Conservation (phyloP, 2,329 filamentous ascomycete genomes). For the Proliferodiscus dingleyae region DNA sequence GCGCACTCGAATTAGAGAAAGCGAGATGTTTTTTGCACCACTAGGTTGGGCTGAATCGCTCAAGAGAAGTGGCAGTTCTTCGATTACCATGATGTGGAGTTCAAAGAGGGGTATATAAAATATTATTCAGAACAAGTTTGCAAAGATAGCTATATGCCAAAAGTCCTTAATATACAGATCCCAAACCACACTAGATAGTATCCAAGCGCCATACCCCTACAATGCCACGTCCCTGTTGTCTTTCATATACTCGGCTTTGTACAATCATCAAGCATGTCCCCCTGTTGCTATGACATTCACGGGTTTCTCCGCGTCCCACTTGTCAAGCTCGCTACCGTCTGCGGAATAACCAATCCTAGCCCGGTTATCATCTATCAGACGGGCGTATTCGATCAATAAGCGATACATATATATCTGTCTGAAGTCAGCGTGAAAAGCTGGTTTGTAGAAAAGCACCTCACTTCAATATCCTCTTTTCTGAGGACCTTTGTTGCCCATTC, state of each 20-base stretch:
- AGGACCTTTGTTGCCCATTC: conserved; percentile 69
- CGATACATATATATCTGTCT: conserved; percentile 55
- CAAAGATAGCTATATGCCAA: too few species aligned
- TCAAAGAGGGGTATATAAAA: background rate
- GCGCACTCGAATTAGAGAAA: too few species aligned
- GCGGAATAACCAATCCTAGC: conserved; percentile 32
- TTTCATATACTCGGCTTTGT: background rate
- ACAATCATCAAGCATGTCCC: conserved; percentile 13
- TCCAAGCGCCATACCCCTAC: conserved; percentile 6
- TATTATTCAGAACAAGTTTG: too few species aligned
- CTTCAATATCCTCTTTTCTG: conserved; percentile 67
- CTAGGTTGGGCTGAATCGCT: too few species aligned
- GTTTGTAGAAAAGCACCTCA: conserved; percentile 41
- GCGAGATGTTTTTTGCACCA: too few species aligned
- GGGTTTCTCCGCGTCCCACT: conserved; percentile 23
- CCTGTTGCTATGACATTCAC: conserved; percentile 14
- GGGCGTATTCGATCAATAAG: conserved; percentile 60
- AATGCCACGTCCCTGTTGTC: too few species aligned
- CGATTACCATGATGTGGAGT: background rate
- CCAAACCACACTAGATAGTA: background rate
- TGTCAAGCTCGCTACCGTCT: conserved; percentile 30
- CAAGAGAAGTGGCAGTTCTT: too few species aligned
- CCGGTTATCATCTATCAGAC: conserved; percentile 35
- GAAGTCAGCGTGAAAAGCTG: conserved; percentile 4
- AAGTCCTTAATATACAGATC: background rate